phyloP scores from a whole-genome alignment of 2,329 filamentous ascomycete species.

The Aureobasidium sp. region DNA sequence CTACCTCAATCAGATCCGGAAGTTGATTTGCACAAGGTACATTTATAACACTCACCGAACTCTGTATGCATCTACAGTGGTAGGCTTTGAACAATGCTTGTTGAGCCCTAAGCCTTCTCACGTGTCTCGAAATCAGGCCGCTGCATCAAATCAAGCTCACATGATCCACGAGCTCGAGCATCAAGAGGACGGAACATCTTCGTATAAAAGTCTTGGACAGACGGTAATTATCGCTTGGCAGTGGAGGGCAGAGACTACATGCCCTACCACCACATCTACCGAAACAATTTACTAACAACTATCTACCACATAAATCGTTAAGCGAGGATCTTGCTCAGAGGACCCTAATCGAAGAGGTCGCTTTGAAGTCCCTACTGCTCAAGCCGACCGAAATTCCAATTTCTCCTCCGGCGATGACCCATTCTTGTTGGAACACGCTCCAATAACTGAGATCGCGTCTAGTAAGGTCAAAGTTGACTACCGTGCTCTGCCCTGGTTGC shows the following conservation, averaged over 20 bases:
- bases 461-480: slow-evolving; percentile 29
- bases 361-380: slow-evolving; percentile 18
- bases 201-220: background rate
- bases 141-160: background rate
- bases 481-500: slow-evolving; percentile 16
- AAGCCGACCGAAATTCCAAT: slow-evolving; percentile 19
- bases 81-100: background rate
- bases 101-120: background rate
- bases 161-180: background rate
- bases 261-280: no score
- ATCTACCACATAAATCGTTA: no score
- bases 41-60: no score
- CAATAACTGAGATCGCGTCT: slow-evolving; percentile 34
- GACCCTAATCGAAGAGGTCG: slow-evolving; percentile 1
- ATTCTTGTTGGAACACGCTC: slow-evolving; percentile 31
- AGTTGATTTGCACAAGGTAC: background rate
- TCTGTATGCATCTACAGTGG: no score
- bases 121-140: background rate
- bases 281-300: no score
- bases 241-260: background rate
- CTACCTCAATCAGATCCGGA: background rate
- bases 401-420: slow-evolving; percentile 18
- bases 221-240: background rate
- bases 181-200: background rate
- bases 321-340: no score